These are phyloP conservation scores for Tetrahymena thermophila DNA, from an alignment of 73 alveolate species.

Conservation along the genomic window DNA sequence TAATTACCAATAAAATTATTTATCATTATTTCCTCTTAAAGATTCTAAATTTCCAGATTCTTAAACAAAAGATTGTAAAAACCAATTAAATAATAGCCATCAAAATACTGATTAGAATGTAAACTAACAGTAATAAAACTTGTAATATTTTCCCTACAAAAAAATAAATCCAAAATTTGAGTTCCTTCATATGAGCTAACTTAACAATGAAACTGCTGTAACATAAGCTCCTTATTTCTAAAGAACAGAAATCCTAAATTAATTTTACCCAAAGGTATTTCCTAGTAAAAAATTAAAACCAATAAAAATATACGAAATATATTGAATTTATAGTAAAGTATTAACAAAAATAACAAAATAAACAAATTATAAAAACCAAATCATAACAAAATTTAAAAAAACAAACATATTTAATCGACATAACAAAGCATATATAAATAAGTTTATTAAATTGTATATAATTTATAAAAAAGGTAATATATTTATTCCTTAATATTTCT, in stretches of 20 bases:
- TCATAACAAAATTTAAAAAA: neutral
- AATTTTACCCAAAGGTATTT: neutral
- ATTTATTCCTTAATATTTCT: no score
- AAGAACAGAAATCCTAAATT: neutral
- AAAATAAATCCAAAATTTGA: neutral
- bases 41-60: neutral
- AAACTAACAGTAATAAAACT: neutral
- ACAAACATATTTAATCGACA: no score
- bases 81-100: neutral
- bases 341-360: neutral
- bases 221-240: neutral
- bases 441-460: no score
- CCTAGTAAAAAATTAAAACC: neutral
- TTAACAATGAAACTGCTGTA: neutral
- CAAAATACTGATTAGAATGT: neutral
- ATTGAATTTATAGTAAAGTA: neutral
- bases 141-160: neutral
- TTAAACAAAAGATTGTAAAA: neutral
- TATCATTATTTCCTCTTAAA: neutral
- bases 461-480: no score
- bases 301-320: neutral
- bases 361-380: no score
- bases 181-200: neutral
- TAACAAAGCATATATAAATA: no score
- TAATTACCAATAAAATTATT: neutral